A percentile compares a stretch with the other conserved stretches of the same genome.
Conservation (phyloP, 2,329 filamentous ascomycete genomes). For the Trichoderma guizhouense region DNA sequence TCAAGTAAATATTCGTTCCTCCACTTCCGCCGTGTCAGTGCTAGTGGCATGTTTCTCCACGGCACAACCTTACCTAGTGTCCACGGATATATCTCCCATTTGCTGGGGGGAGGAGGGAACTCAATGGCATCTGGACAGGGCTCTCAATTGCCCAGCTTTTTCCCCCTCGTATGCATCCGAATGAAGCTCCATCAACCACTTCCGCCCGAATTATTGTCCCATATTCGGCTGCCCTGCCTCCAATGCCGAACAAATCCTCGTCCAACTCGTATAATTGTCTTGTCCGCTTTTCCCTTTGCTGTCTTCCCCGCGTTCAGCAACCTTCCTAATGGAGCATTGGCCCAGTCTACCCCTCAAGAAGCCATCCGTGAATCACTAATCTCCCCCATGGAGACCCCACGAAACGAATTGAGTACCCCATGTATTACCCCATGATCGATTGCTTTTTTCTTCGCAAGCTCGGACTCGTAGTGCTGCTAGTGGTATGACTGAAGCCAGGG, state of each 20-base stretch:
- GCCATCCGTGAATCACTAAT: not conserved
- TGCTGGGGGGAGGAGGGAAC: not conserved
- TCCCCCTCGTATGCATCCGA: not conserved
- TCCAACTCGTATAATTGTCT: not conserved
- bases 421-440: not conserved
- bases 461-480: not conserved
- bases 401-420: not conserved
- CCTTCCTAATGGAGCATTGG: constrained; percentile 1
- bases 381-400: not conserved
- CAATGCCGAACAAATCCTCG: not conserved
- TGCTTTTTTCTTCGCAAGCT: not conserved
- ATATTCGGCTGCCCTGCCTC: not conserved
- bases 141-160: not conserved
- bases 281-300: not conserved
- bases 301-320: constrained; percentile 2
- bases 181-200: not conserved
- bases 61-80: not conserved
- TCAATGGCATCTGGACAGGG: not conserved
- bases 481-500: not conserved
- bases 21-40: not conserved
- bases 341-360: not conserved
- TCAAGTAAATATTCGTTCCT: not conserved
- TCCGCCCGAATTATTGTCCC: not conserved
- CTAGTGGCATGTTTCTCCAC: not conserved
- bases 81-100: not conserved